phyloP scores from a whole-genome alignment of 1,139 yeast species.

The Yamadazyma songkhlaensis region DNA sequence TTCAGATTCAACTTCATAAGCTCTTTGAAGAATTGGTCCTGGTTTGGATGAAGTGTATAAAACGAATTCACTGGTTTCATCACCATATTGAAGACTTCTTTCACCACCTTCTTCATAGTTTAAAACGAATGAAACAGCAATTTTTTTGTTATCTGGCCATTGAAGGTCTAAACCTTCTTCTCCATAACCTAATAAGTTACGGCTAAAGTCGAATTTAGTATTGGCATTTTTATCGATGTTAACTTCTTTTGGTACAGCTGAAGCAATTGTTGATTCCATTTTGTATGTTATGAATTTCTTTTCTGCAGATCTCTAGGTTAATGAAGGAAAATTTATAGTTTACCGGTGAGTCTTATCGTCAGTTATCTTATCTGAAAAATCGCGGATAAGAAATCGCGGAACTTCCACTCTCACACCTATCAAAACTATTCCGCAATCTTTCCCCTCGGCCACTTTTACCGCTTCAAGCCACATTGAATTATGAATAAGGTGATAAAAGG shows the following conservation, averaged over 20 bases:
- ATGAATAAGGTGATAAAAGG: no score
- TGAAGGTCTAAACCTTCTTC: constrained; percentile 25
- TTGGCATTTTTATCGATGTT: constrained; percentile 10
- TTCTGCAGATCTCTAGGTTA: background rate
- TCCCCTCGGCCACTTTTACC: no score
- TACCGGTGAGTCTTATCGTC: no score
- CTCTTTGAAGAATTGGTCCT: constrained; percentile 16
- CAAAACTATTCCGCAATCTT: no score
- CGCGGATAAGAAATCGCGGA: no score
- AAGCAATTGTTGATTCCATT: constrained; percentile 9
- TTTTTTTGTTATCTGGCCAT: constrained; percentile 31
- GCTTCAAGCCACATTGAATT: no score
- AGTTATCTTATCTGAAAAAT: no score
- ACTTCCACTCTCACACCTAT: no score
- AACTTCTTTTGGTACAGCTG: constrained; percentile 10
- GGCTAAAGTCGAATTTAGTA: constrained; percentile 14
- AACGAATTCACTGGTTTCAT: constrained; percentile 24
- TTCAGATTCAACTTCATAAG: constrained; percentile 23
- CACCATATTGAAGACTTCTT: constrained; percentile 29
- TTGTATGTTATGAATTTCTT: background rate
- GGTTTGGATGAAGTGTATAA: constrained; percentile 19
- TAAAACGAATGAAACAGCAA: constrained; percentile 31
- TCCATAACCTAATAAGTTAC: constrained; percentile 34
- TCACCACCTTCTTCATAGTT: constrained; percentile 39
- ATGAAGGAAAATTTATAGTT: no score